Conservation (phyloP, 805 yeast species). For the Danielozyma ontarioensis region DNA sequence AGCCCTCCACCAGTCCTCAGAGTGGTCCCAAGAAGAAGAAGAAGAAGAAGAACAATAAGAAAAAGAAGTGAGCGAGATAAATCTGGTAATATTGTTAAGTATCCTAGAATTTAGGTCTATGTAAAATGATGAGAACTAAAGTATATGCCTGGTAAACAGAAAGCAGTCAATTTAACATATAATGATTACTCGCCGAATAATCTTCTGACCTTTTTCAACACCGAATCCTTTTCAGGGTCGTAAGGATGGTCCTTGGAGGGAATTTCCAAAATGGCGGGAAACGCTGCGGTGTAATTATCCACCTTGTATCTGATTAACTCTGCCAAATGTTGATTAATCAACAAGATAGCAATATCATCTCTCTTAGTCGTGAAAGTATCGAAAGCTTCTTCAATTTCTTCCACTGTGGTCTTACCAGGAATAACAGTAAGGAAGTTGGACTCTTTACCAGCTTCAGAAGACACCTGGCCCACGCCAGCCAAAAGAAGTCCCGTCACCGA, state of each 20-base stretch:
- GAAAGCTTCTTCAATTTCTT: slow-evolving; percentile 71
- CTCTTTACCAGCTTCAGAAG: slow-evolving; percentile 52
- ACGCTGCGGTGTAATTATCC: slow-evolving; percentile 81
- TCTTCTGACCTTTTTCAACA: slow-evolving; percentile 89
- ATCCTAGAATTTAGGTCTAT: slow-evolving; percentile 1
- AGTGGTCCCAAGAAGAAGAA: slow-evolving; percentile 8
- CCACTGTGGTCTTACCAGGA: slow-evolving; percentile 72
- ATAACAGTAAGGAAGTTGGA: slow-evolving; percentile 79
- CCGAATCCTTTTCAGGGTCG: slow-evolving; percentile 97
- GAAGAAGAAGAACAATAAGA: slow-evolving; percentile 29
- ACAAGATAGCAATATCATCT: slow-evolving; percentile 86
- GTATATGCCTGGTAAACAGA: neutral
- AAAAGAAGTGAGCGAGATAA: slow-evolving; percentile 29
- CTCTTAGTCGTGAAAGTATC: slow-evolving; percentile 65
- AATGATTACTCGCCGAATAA: slow-evolving; percentile 75
- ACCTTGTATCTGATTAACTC: slow-evolving; percentile 80
- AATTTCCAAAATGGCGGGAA: slow-evolving; percentile 94
- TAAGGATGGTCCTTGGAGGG: slow-evolving; percentile 99
- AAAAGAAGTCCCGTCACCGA: slow-evolving; percentile 92
- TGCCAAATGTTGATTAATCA: slow-evolving; percentile 93
- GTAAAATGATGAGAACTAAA: slow-evolving; percentile 5
- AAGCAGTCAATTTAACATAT: neutral
- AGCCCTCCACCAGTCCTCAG: neutral
- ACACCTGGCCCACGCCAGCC: slow-evolving; percentile 92
- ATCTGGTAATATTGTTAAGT: slow-evolving; percentile 8